phyloP scores from a whole-genome alignment of 2,329 filamentous ascomycete species.

The Knufia fluminis region DNA sequence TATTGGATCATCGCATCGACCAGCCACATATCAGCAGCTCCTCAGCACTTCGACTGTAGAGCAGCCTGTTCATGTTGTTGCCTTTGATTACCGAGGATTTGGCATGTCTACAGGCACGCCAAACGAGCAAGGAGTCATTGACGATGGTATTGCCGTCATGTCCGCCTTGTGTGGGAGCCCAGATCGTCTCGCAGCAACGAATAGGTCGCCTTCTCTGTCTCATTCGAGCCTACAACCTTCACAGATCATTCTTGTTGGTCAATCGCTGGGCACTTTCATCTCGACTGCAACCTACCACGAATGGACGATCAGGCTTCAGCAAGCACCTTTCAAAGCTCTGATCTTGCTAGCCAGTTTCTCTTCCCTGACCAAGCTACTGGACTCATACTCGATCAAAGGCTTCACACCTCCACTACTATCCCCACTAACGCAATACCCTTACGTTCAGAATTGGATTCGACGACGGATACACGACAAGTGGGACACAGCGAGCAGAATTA shows the following conservation, averaged over 20 bases:
- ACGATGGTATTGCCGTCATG: conserved; percentile 64
- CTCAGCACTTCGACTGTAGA: conserved; percentile 58
- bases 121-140: conserved; percentile 69
- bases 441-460: conserved; percentile 52
- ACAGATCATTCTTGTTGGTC: conserved; percentile 72
- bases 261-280: conserved; percentile 82
- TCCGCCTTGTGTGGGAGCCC: conserved; percentile 46
- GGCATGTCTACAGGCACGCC: conserved; percentile 61
- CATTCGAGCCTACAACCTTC: conserved; percentile 41
- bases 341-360: conserved; percentile 74
- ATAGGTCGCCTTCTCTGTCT: conserved; percentile 27
- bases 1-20: conserved; percentile 66
- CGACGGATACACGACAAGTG: conserved; percentile 68
- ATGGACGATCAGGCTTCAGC: conserved; percentile 42
- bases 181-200: conserved; percentile 30
- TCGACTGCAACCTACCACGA: conserved; percentile 53
- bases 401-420: conserved; percentile 64
- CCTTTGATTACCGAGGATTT: conserved; percentile 65
- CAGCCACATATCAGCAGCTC: conserved; percentile 67
- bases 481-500: conserved; percentile 61
- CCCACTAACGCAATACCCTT: conserved; percentile 60
- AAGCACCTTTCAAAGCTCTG: conserved; percentile 65
- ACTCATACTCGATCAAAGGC: conserved; percentile 70
- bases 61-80: conserved; percentile 62
- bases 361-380: conserved; percentile 61